phyloP scores from a whole-genome alignment of 768 basidiomycete genomes.

The Chalciporus chontae region DNA sequence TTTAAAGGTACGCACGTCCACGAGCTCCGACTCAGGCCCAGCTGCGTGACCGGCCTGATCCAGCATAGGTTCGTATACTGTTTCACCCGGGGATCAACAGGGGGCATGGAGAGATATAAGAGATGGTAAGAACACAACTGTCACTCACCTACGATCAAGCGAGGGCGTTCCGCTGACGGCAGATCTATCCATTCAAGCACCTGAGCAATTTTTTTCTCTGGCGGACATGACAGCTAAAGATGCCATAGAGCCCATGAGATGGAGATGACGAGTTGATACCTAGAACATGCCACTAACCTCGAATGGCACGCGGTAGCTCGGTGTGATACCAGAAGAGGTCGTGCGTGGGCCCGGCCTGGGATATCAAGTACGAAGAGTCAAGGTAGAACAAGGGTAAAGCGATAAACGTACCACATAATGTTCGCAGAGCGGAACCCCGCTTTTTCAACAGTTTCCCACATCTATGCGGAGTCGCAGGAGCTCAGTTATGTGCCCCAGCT shows the following conservation, averaged over 20 bases:
- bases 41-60: conserved; percentile 76
- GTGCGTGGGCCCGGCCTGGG: conserved; percentile 14
- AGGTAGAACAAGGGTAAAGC: not conserved
- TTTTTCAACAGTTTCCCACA: conserved; percentile 84
- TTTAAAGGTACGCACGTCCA: conserved; percentile 50
- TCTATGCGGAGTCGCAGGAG: conserved; percentile 37
- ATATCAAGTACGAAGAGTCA: not conserved
- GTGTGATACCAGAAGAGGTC: conserved; percentile 9
- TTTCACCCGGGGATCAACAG: not conserved
- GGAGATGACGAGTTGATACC: not conserved
- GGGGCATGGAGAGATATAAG: not conserved
- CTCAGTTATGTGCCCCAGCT: not conserved
- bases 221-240: conserved; percentile 1
- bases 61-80: conserved; percentile 80
- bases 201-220: conserved; percentile 61
- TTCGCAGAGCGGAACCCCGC: conserved; percentile 76
- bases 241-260: not conserved
- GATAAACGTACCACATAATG: conserved; percentile 73
- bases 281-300: conserved; percentile 7
- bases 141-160: conserved; percentile 60
- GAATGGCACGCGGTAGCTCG: conserved; percentile 15
- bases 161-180: conserved; percentile 56
- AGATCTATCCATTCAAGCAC: conserved; percentile 76
- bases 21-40: conserved; percentile 60
- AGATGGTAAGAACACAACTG: not conserved